A percentile compares a stretch with the other conserved stretches of the same genome.
phyloP scores from a whole-genome alignment of 257 asterid species.

The Solanum dulcamara region DNA sequence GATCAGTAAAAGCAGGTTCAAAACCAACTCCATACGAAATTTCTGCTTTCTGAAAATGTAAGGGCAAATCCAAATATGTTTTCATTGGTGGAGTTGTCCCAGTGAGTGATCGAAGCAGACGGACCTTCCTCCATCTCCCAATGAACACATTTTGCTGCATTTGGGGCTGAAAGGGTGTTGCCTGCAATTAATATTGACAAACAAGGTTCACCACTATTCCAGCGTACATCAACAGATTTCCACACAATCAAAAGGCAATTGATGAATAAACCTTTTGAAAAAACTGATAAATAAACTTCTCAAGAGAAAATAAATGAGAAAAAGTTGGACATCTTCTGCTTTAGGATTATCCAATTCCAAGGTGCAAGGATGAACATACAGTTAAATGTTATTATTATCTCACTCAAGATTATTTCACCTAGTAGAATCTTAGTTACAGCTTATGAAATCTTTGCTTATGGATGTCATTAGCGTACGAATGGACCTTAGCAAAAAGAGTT shows the following conservation, averaged over 20 bases:
- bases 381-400: background rate
- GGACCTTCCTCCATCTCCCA: slow-evolving; percentile 94
- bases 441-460: background rate
- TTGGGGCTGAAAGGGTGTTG: slow-evolving; percentile 97
- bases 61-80: slow-evolving; percentile 85
- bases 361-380: background rate
- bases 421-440: background rate
- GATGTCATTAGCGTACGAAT: background rate
- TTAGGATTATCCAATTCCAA: background rate
- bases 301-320: background rate
- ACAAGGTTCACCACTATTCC: background rate
- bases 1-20: slow-evolving; percentile 84
- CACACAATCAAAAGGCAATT: background rate
- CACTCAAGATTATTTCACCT: background rate
- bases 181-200: slow-evolving; percentile 44
- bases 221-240: background rate
- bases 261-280: background rate
- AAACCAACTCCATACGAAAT: slow-evolving; percentile 83
- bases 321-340: background rate
- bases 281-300: background rate
- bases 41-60: slow-evolving; percentile 94
- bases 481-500: background rate
- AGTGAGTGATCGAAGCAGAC: slow-evolving; percentile 80
- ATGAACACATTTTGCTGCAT: slow-evolving; percentile 68
- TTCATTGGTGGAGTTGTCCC: slow-evolving; percentile 98